Evolutionary conservation across 1,284 basidiomycete species (phyloP), one percentile per base, ranked within the genome.

Genomic region (Trichosporon asahii): DNA sequence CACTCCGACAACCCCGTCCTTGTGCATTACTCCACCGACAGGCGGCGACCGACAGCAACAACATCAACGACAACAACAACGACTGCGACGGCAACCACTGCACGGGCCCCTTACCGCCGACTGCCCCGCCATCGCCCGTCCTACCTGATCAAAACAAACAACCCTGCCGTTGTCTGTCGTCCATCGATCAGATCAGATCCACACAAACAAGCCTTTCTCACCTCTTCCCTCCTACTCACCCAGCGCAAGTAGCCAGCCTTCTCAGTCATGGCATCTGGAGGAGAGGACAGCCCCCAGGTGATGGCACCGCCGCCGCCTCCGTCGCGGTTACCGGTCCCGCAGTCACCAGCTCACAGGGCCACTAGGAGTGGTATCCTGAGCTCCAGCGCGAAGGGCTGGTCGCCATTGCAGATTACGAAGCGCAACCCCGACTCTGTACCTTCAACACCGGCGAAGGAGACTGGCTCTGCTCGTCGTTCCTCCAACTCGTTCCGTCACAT

Each of bases 401-500:
- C 82, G 7, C 84, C 84, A 0, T 77, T 84, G 6, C 78, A 83
- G 55, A 83, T 84, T 72, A 77, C 79, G 70, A 83, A 83, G 69
- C 78, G 79, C 9, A 53, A 69, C 70, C 15, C 73, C 73, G 65
- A 73, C 69, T 61, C 69, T 63, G 2, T 67, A 66, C 27, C 57
- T 31, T 27, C 55, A 6, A 29, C 66, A 2, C 37, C 68, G 14
- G 55, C 61, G 15, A 66, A 63, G 61, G 37, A 21, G 18, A 40
- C 31, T 53, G 66, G 53, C 44, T 68, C 53, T 25, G 44, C 73
- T 3, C 88, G 93, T 66, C 87, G 93, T 65, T 88, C 90, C 3
- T 93, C 91, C 21, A 90, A 88, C 66, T 92, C 90, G 77, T 95
- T 91, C 85, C 91, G 89, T 77, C 91, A 92, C 82, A 87, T 94